These are phyloP conservation scores for Aquanectria penicillioides DNA, from an alignment of 2,329 filamentous ascomycete genomes.

Conservation along the genomic window DNA sequence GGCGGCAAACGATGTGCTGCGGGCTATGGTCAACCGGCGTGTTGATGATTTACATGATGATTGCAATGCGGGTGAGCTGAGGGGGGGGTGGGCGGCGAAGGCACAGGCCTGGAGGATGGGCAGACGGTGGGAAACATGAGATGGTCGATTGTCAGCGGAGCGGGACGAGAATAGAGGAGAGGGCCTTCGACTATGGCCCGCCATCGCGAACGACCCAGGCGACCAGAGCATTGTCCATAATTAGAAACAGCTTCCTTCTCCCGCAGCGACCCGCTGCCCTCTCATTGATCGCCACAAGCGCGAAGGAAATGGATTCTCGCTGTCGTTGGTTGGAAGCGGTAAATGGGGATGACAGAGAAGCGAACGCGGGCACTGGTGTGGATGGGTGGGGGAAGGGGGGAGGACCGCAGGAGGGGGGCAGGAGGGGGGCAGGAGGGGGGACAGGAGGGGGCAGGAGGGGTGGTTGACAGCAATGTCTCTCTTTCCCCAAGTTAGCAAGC, in stretches of 20 bases:
- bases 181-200: neutral
- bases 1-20: slow-evolving; percentile 18
- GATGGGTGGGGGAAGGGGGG: neutral
- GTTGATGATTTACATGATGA: neutral
- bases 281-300: slow-evolving; percentile 26
- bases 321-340: neutral
- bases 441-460: too few species aligned
- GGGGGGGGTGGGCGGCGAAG: neutral
- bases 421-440: too few species aligned
- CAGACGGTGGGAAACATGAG: neutral
- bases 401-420: neutral
- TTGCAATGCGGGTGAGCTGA: neutral
- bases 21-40: slow-evolving; percentile 8
- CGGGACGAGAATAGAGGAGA: neutral
- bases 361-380: neutral
- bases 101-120: neutral
- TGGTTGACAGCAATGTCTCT: too few species aligned
- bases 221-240: slow-evolving; percentile 9
- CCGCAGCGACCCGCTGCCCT: neutral
- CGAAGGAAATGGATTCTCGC: slow-evolving; percentile 8
- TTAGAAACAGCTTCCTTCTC: slow-evolving; percentile 16
- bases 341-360: neutral
- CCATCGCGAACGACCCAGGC: neutral
- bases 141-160: neutral
- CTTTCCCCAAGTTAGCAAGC: too few species aligned